Base-by-base conservation (phyloP, 352 stramenopile species). In the Phytophthora litchii region DNA sequence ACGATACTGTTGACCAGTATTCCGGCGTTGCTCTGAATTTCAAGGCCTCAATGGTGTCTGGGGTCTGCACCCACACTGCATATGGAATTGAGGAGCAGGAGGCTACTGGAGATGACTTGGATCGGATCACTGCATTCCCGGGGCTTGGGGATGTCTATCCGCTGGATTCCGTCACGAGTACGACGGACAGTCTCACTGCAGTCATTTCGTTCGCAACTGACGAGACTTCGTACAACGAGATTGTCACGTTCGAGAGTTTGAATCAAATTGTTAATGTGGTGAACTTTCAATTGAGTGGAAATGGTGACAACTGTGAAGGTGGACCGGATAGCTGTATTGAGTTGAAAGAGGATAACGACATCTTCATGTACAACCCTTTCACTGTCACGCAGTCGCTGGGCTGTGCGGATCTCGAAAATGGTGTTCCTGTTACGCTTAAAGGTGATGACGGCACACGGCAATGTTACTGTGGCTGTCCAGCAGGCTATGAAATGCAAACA, bases 291-390 rank as follows among this genome's bases (percentile, higher is more conserved):
- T 19, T 66, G 16, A 48, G 64, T 25, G 47, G 52, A 0, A 37
- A 23, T 9, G 42, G 31, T 3, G 45, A 53, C 1, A 64, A 62
- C 68, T 60, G 41, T 20, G 32, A 64, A 52, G 47, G 46, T 0
- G 42, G 54, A 11, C 76, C 58, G 25, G 47, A 60, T 17, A 76
- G 73, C 40, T 75, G 54, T 37, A 65, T 87, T 37, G 40, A 70
- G 36, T 51, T 89, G 16, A 41, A 58, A 14, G 43, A 78, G 6
- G 36, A 45, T 1, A 56, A 75, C 1, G 75, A 89, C 21, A 54
- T 91, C 27, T 89, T 81, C 61, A 65, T 83, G 66, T 89, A 84
- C 72, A 87, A 87, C 43, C 77, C 78, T 34, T 83, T 86, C 59
- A 67, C 46, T 13, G 60, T 83, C 45, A 62, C 59, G 16, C 70